Conservation (phyloP, 2,329 filamentous ascomycete genomes). For the Emmonsia crescens region DNA sequence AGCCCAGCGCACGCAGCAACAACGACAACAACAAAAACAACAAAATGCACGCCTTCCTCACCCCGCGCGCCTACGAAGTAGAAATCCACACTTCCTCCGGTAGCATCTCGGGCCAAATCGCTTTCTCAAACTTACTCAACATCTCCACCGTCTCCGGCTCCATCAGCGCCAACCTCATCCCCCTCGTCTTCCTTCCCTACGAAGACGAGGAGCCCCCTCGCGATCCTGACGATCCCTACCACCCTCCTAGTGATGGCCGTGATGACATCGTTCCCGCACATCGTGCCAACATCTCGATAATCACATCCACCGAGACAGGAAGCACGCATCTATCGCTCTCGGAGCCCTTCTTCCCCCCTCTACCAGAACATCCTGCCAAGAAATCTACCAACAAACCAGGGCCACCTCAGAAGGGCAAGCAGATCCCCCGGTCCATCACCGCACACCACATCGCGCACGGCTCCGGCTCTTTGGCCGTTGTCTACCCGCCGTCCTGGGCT, state of each 20-base stretch:
- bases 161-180: slow-evolving; percentile 40
- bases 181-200: slow-evolving; percentile 21
- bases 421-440: not conserved
- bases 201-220: not conserved
- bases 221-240: not conserved
- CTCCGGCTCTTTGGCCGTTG: slow-evolving; percentile 18
- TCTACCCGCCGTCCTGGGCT: slow-evolving; percentile 23
- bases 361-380: not conserved
- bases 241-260: not conserved
- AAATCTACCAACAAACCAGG: not conserved
- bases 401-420: not conserved
- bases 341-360: slow-evolving; percentile 12
- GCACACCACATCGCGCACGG: slow-evolving; percentile 14
- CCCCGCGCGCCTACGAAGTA: slow-evolving; percentile 18
- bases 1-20: not conserved
- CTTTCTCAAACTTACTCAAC: slow-evolving; percentile 40
- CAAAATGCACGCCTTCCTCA: slow-evolving; percentile 6
- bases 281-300: slow-evolving; percentile 11
- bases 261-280: not conserved
- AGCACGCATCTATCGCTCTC: slow-evolving; percentile 13
- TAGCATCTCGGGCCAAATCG: slow-evolving; percentile 31
- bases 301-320: slow-evolving; percentile 12
- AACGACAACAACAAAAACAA: not conserved
- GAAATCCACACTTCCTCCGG: slow-evolving; percentile 21
- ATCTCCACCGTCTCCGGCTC: slow-evolving; percentile 37